phyloP scores from a whole-genome alignment of 352 stramenopile species.

The Phytophthora multivora region DNA sequence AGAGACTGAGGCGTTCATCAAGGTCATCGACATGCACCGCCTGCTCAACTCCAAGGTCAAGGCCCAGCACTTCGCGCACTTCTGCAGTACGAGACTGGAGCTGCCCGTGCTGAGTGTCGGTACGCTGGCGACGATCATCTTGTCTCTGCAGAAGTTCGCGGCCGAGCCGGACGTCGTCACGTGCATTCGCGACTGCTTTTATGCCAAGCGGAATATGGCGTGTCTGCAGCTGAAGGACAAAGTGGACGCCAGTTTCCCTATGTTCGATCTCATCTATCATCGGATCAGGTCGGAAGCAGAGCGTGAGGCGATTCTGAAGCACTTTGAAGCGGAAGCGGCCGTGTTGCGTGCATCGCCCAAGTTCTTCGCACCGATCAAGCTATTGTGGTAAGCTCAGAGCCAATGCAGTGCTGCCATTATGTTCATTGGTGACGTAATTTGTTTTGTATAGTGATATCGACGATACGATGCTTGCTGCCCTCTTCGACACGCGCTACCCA shows the following conservation, averaged over 20 bases:
- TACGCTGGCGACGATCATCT: conserved; percentile 56
- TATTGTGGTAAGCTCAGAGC: conserved; percentile 52
- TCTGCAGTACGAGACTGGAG: conserved; percentile 46
- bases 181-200: conserved; percentile 67
- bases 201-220: conserved; percentile 37
- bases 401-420: background rate
- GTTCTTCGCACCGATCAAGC: conserved; percentile 64
- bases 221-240: conserved; percentile 71
- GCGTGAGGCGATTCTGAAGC: conserved; percentile 59
- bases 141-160: conserved; percentile 60
- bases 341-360: conserved; percentile 26
- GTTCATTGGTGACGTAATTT: background rate
- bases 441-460: conserved; percentile 68
- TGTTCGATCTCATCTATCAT: conserved; percentile 77
- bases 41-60: conserved; percentile 78
- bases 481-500: conserved; percentile 84
- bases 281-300: conserved; percentile 48
- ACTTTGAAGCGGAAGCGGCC: conserved; percentile 64
- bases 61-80: conserved; percentile 74
- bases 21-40: conserved; percentile 51
- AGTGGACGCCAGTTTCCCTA: conserved; percentile 66
- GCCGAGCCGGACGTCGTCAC: conserved; percentile 52
- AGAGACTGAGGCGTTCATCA: conserved; percentile 71
- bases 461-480: conserved; percentile 74
- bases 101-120: conserved; percentile 40